These are phyloP conservation scores for Opeltia flavorubescens DNA, from an alignment of 495 filamentous ascomycete genomes.

Conservation along the genomic window DNA sequence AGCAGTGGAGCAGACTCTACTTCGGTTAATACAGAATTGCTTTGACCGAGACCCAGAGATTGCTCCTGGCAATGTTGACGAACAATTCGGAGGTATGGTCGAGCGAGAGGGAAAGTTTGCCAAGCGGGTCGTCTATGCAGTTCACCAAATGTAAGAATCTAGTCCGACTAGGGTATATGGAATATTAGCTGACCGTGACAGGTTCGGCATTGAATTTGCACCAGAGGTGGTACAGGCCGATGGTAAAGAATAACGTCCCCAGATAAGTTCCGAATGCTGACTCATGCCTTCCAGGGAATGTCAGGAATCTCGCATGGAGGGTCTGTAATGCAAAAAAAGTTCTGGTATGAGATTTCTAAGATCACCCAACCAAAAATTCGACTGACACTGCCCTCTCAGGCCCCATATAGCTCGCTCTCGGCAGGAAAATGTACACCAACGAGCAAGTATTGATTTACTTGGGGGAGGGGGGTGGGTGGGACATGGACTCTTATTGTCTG, in stretches of 20 bases:
- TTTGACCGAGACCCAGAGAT: slow-evolving; percentile 87
- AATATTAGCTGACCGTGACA: slow-evolving; percentile 8
- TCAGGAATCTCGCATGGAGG: slow-evolving; percentile 84
- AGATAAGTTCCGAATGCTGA: background rate
- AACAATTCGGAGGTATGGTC: slow-evolving; percentile 69
- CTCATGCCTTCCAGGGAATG: slow-evolving; percentile 15
- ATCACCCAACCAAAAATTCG: background rate
- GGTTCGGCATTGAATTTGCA: slow-evolving; percentile 91
- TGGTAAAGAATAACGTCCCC: slow-evolving; percentile 37
- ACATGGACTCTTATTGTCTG: too few relatives aligned
- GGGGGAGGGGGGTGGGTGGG: background rate
- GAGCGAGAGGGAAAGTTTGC: slow-evolving; percentile 81
- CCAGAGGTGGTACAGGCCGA: slow-evolving; percentile 86
- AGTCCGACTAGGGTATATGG: background rate
- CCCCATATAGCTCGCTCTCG: slow-evolving; percentile 49
- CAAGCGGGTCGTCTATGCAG: slow-evolving; percentile 78
- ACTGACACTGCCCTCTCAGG: slow-evolving; percentile 16
- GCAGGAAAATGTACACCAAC: slow-evolving; percentile 20
- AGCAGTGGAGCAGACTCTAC: slow-evolving; percentile 58
- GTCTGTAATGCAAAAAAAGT: slow-evolving; percentile 93
- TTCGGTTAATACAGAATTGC: slow-evolving; percentile 78
- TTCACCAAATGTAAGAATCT: slow-evolving; percentile 66
- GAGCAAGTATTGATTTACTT: background rate
- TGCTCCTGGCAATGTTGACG: slow-evolving; percentile 62
- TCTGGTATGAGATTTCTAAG: slow-evolving; percentile 44